Base-by-base conservation (phyloP, 495 filamentous ascomycete species). In the Neurospora cerealis region DNA sequence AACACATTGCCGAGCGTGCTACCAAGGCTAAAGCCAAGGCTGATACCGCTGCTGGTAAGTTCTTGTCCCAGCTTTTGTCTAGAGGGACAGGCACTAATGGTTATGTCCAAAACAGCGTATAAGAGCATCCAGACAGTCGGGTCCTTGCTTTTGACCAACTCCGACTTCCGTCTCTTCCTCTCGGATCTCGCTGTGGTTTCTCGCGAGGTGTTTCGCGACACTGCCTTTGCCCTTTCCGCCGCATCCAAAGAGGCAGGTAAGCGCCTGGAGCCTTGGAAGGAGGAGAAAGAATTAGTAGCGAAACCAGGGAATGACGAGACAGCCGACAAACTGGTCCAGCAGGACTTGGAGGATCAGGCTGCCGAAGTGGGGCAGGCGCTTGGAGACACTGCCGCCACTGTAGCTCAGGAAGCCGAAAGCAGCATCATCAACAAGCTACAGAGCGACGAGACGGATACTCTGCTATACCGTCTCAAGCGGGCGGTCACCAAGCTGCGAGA, bases 121-220 rank as follows among this genome's bases (percentile, higher is more conserved):
- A 86, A 91, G 77, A 97, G 94, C 78, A 82, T 97, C 54, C 91
- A 90, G 70, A 97, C 93, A 0, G 90, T 98, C 9, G 92, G 93
- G 11, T 91, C 88, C 69, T 86, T 98, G 8, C 88, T 97, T 1
- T 83, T 98, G 32, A 94, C 92, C 19, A 98, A 98, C 79, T 89
- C 92, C 4, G 94, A 97, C 77, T 97, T 98, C 80, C 89, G 95
- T 24, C 83, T 93, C 19, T 95, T 98, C 76, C 87, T 97, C 37
- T 87, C 90, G n/a, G 95, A 98, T 77, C 81, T 97, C 38, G 89
- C 89, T 48, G 88, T 90, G 0, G 87, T 98, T 72, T 92, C 90
- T 13, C 89, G 93, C 10, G 92, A 97, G 79, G 90, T 98, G 36
- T 95, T 98, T 78, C 88, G 89, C 73, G 95, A 97, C 76, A 94